A percentile compares a stretch with the other conserved stretches of the same genome.
Evolutionary conservation across 2,329 filamentous ascomycete species (phyloP).

Genomic region (Neofusicoccum cordaticola): DNA sequence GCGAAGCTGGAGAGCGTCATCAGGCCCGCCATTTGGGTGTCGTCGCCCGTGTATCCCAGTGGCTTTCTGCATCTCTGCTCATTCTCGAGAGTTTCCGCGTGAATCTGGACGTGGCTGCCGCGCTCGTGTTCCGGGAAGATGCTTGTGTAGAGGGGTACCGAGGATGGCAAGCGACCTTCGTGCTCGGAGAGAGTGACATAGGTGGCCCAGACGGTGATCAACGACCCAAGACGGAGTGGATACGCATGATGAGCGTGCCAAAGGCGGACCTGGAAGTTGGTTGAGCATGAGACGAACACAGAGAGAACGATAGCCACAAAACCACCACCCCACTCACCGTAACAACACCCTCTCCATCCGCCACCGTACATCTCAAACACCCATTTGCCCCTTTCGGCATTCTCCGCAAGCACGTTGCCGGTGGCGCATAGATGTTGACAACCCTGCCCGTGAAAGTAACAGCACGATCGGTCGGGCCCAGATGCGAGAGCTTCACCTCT

Average conservation of each 20-base stretch:
- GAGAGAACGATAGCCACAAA: no score
- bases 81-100: slow-evolving; percentile 44
- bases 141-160: slow-evolving; percentile 52
- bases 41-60: not conserved
- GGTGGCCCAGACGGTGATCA: slow-evolving; percentile 57
- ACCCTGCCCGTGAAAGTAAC: slow-evolving; percentile 56
- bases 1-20: slow-evolving; percentile 59
- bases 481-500: slow-evolving; percentile 45
- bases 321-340: slow-evolving; percentile 37
- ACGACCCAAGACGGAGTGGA: slow-evolving; percentile 50
- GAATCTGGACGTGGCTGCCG: slow-evolving; percentile 53
- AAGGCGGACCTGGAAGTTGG: slow-evolving; percentile 34
- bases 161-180: slow-evolving; percentile 38
- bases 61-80: slow-evolving; percentile 42
- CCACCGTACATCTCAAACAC: slow-evolving; percentile 54
- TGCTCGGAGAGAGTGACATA: slow-evolving; percentile 52
- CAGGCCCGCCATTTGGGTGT: slow-evolving; percentile 42
- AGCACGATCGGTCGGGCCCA: slow-evolving; percentile 50
- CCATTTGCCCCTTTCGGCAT: slow-evolving; percentile 47
- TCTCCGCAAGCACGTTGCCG: slow-evolving; percentile 37
- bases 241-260: slow-evolving; percentile 48
- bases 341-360: slow-evolving; percentile 55
- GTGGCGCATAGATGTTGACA: slow-evolving; percentile 52
- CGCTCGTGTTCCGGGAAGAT: slow-evolving; percentile 58
- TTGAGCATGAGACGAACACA: no score